A percentile compares a stretch with the other conserved stretches of the same genome.
Conservation (phyloP, 169 alveolate species). For the Fabrea salina region DNA sequence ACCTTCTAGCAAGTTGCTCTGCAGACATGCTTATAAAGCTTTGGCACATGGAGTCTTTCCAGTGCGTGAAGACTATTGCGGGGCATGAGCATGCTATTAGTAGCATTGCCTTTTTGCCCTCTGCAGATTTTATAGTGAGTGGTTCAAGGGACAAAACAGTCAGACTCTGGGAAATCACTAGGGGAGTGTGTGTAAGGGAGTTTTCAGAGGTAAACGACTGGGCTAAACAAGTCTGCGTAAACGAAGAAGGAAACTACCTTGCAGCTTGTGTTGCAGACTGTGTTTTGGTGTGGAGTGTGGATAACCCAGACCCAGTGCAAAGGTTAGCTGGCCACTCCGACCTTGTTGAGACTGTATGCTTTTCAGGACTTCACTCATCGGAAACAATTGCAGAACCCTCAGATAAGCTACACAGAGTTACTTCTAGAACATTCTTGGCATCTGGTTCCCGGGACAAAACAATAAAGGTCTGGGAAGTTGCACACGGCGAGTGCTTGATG, state of each 20-base stretch:
- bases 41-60: slow-evolving; percentile 62
- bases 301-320: slow-evolving; percentile 29
- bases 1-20: slow-evolving; percentile 76
- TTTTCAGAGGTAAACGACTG: slow-evolving; percentile 75
- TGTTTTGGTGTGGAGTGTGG: slow-evolving; percentile 58
- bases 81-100: slow-evolving; percentile 86
- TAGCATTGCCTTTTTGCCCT: slow-evolving; percentile 68
- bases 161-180: slow-evolving; percentile 81
- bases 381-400: too few relatives aligned
- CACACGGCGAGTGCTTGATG: too few relatives aligned
- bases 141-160: slow-evolving; percentile 79
- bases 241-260: slow-evolving; percentile 43
- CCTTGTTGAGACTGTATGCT: slow-evolving; percentile 55
- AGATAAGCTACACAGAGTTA: too few relatives aligned
- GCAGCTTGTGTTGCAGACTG: slow-evolving; percentile 54
- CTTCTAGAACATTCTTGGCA: too few relatives aligned
- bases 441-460: too few relatives aligned
- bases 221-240: slow-evolving; percentile 56
- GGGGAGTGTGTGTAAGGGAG: slow-evolving; percentile 77
- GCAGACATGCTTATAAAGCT: slow-evolving; percentile 79
- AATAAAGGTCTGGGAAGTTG: too few relatives aligned
- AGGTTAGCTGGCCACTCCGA: slow-evolving; percentile 59
- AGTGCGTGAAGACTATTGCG: slow-evolving; percentile 63
- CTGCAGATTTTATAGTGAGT: slow-evolving; percentile 78
- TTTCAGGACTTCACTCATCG: slow-evolving; percentile 30